Evolutionary conservation across 768 basidiomycete species (phyloP).

Genomic region (Trametes gibbosa): DNA sequence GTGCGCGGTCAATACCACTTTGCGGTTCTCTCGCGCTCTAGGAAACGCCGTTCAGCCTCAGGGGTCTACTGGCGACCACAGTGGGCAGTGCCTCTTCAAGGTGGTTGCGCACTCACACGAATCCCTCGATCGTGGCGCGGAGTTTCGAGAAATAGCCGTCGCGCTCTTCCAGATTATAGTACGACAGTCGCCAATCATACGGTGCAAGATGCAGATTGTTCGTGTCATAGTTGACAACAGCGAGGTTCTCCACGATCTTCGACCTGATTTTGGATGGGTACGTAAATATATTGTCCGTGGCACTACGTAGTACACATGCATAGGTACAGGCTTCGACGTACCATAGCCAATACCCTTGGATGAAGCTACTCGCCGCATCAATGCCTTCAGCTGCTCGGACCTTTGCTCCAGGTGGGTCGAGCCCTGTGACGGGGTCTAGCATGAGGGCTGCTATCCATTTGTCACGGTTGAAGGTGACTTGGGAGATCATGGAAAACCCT

Average conservation of each 20-base stretch:
- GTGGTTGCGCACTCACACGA: constrained; percentile 47
- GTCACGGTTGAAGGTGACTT: constrained; percentile 80
- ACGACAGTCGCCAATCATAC: constrained; percentile 90
- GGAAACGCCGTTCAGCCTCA: no score
- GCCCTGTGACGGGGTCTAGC: constrained; percentile 87
- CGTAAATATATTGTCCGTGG: background rate
- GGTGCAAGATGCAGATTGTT: constrained; percentile 82
- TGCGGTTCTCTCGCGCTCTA: constrained; percentile 69
- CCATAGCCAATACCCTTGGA: constrained; percentile 96
- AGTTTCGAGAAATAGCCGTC: constrained; percentile 87
- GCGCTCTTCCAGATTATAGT: constrained; percentile 87
- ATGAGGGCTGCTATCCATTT: constrained; percentile 89
- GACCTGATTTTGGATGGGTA: constrained; percentile 46
- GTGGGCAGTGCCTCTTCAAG: background rate
- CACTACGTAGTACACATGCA: background rate
- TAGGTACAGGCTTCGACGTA: constrained; percentile 27
- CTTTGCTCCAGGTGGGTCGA: constrained; percentile 84
- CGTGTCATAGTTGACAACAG: constrained; percentile 89
- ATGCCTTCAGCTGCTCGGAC: constrained; percentile 91
- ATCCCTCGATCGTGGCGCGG: constrained; percentile 77
- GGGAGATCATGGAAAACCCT: constrained; percentile 79
- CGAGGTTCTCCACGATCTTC: constrained; percentile 92
- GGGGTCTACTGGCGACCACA: no score
- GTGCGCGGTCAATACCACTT: constrained; percentile 81
- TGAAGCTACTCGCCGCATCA: constrained; percentile 82